Base-by-base conservation (phyloP, 2,329 filamentous ascomycete genomes). In the Zymoseptoria crescenta region DNA sequence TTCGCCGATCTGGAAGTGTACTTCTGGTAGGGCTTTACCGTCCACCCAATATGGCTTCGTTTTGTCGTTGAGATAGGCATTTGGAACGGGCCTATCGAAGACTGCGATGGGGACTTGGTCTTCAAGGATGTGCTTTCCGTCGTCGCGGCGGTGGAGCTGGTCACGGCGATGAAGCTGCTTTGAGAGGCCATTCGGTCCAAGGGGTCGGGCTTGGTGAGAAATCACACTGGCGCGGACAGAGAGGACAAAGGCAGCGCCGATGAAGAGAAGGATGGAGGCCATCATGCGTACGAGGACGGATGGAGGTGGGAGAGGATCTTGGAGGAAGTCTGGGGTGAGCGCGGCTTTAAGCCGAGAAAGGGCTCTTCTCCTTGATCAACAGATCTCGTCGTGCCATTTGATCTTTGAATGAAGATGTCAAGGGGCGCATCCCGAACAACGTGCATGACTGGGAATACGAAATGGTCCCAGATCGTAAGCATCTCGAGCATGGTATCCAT, bases 1-100 rank as follows among this genome's bases (percentile, higher is more conserved):
- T 59, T 74, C 71, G 20, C 71, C 71, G 55, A 72, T 67, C 56
- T 72, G 65, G 54, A 72, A 72, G 51, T 64, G 57, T 19, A 73
- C 70, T 3, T 72, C 66, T 3, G 71, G 71, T 10, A 73, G 54
- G 4, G 60, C 63, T 9, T 59, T 58, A 9, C 66, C 67, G 56
- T 71, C 63, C 7, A 70, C 68, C 49, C 52, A 55, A 20, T 50
- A 61, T 10, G 53, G 53, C 27, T 58, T 30, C 13, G 59, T 61
- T 41, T 56, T 58, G 30, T 53, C 24, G 16, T 58, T 59, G 20
- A 60, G 56, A 19, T 60, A 57, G 28, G 41, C 19, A 45, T 60
- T 53, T 10, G 58, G 24, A n/a, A 27, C 19, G 20, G 50, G 50
- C 21, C 54, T 21, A 16, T n/a, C 28, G 57, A 59, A 19, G 57